Conservation (phyloP, 1,139 yeast species). For the Suhomyces panamericanus region DNA sequence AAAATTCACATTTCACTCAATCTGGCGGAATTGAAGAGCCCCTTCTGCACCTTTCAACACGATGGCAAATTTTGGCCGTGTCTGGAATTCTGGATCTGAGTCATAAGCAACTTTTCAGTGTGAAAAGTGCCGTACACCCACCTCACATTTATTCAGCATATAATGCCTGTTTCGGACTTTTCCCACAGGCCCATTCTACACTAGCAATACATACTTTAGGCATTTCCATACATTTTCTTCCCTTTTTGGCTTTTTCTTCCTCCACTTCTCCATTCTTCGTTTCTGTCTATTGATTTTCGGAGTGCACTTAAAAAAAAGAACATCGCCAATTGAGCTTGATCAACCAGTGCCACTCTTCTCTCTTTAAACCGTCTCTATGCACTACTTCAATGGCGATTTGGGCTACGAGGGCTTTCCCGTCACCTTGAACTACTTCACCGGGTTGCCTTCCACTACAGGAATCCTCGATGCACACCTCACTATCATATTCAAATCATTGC, state of each 20-base stretch:
- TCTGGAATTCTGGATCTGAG: not conserved
- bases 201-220: too few species aligned
- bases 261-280: not conserved
- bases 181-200: too few species aligned
- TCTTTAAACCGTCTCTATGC: not conserved
- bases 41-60: not conserved
- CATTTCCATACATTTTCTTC: not conserved
- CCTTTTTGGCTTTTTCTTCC: not conserved
- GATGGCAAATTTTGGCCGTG: not conserved
- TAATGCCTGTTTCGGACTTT: not conserved
- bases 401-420: constrained; percentile 64
- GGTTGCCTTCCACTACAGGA: constrained; percentile 67
- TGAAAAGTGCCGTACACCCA: not conserved
- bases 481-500: constrained; percentile 68
- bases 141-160: not conserved
- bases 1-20: not conserved
- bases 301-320: not conserved
- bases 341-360: too few species aligned
- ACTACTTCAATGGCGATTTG: constrained; percentile 24
- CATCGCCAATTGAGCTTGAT: not conserved
- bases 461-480: constrained; percentile 60
- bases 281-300: too few species aligned
- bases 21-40: not conserved
- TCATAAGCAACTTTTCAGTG: not conserved
- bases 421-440: constrained; percentile 73